phyloP scores from a whole-genome alignment of 2,329 filamentous ascomycete genomes.

The Davidsoniella eucalypti region DNA sequence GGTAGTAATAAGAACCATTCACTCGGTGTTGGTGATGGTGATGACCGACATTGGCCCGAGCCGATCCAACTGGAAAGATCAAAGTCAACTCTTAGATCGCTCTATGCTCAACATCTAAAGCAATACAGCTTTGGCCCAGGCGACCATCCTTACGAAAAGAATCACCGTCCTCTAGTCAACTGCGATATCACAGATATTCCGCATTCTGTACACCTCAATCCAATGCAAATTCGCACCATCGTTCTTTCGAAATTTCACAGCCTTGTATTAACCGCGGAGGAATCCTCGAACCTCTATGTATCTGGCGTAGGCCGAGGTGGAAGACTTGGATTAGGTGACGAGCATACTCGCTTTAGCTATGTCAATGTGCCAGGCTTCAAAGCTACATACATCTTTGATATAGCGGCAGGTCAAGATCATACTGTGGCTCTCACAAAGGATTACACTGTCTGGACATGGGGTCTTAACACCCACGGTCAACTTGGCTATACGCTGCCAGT shows the following conservation, averaged over 20 bases:
- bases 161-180: background rate
- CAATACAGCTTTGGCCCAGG: constrained; percentile 48
- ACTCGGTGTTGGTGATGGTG: constrained; percentile 84
- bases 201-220: constrained; percentile 51
- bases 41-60: constrained; percentile 87
- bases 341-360: constrained; percentile 77
- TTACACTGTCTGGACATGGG: constrained; percentile 92
- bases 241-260: constrained; percentile 84
- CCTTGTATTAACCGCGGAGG: constrained; percentile 72
- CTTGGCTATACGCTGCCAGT: constrained; percentile 67
- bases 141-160: background rate
- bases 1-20: constrained; percentile 94
- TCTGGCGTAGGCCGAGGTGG: constrained; percentile 86
- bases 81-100: no score
- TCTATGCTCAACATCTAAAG: no score
- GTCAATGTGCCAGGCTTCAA: constrained; percentile 65
- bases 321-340: constrained; percentile 74
- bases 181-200: constrained; percentile 42
- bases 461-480: constrained; percentile 70
- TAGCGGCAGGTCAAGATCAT: constrained; percentile 84
- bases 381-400: constrained; percentile 52
- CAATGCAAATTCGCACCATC: constrained; percentile 64
- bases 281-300: constrained; percentile 78
- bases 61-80: constrained; percentile 62
- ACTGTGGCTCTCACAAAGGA: constrained; percentile 68